Evolutionary conservation across 2,329 filamentous ascomycete genomes (phyloP).

Genomic region (Reticulascus tulasneorum): DNA sequence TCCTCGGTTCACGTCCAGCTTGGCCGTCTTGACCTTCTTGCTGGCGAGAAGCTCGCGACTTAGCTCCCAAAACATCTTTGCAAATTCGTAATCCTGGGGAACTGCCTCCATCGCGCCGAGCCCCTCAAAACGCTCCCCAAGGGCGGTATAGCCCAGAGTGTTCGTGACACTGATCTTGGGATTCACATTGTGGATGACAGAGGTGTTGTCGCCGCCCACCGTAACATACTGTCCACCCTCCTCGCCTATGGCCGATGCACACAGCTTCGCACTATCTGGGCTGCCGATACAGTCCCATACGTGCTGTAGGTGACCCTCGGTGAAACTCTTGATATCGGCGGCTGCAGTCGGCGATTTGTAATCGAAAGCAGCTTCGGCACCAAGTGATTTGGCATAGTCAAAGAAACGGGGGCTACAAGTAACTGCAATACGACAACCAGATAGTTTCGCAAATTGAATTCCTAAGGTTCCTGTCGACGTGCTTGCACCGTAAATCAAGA

Average conservation of each 20-base stretch:
- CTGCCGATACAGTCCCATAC: slow-evolving; percentile 33
- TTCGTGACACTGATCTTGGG: slow-evolving; percentile 23
- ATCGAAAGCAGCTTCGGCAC: slow-evolving; percentile 44
- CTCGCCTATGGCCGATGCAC: slow-evolving; percentile 24
- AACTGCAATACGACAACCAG: slow-evolving; percentile 33
- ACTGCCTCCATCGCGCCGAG: slow-evolving; percentile 16
- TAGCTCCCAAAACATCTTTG: slow-evolving; percentile 32
- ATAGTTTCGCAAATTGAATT: slow-evolving; percentile 39
- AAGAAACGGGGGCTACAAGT: slow-evolving; percentile 35
- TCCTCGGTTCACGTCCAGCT: slow-evolving; percentile 23
- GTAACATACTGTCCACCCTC: slow-evolving; percentile 31
- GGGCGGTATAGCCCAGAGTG: slow-evolving; percentile 35
- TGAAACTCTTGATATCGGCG: slow-evolving; percentile 19
- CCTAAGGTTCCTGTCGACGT: slow-evolving; percentile 53
- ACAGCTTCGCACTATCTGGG: slow-evolving; percentile 22
- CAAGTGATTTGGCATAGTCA: slow-evolving; percentile 34
- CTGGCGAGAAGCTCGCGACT: slow-evolving; percentile 26
- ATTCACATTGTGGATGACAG: slow-evolving; percentile 32
- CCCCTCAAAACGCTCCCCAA: slow-evolving; percentile 30
- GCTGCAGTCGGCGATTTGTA: slow-evolving; percentile 28
- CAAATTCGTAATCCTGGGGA: slow-evolving; percentile 29
- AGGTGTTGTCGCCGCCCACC: slow-evolving; percentile 32
- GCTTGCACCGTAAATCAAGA: slow-evolving; percentile 46
- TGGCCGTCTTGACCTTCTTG: slow-evolving; percentile 30
- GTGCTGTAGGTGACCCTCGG: slow-evolving; percentile 19